These are phyloP conservation scores for Eutrema yunnanense DNA, from an alignment of 345 rosid species.

Conservation along the genomic window DNA sequence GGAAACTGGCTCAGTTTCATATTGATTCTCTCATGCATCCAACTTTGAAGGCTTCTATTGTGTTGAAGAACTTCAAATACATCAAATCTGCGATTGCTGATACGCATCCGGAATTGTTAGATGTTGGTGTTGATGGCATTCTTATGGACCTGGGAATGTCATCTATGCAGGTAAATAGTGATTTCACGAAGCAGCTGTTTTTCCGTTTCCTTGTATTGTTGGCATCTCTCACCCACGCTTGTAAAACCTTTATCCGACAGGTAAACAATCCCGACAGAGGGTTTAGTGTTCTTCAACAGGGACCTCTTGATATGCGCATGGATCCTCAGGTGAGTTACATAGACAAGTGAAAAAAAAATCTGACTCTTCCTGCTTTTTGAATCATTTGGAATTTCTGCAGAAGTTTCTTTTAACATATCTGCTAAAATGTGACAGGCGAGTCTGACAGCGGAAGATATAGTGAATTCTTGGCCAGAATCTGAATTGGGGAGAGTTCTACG, in stretches of 20 bases:
- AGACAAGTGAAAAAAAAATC: neutral
- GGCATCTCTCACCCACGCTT: neutral
- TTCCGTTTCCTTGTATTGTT: neutral
- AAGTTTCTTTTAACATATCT: conserved; percentile 24
- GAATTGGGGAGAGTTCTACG: conserved; percentile 69
- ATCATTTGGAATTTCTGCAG: neutral
- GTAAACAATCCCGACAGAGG: conserved; percentile 88
- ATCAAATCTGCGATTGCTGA: conserved; percentile 46
- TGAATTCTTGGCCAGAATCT: conserved; percentile 78
- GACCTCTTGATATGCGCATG: conserved; percentile 99
- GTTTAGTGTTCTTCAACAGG: conserved; percentile 69
- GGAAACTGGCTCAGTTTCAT: conserved; percentile 47
- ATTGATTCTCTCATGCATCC: conserved; percentile 43
- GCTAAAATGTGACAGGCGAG: conserved; percentile 51
- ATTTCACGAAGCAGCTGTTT: neutral
- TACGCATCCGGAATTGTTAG: conserved; percentile 36
- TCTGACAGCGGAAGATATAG: conserved; percentile 76
- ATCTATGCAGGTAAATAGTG: conserved; percentile 77
- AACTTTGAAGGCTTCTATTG: conserved; percentile 39
- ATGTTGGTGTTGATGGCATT: conserved; percentile 70
- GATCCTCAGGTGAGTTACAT: conserved; percentile 63
- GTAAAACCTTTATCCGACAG: conserved; percentile 27
- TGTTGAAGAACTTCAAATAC: conserved; percentile 54
- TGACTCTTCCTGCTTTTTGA: conserved; percentile 6
- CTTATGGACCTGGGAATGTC: conserved; percentile 98